Percentiles rank a stretch among this genome's conserved stretches.
Evolutionary conservation across 345 rosid genomes (phyloP).

Genomic region (Ceriops zippeliana): DNA sequence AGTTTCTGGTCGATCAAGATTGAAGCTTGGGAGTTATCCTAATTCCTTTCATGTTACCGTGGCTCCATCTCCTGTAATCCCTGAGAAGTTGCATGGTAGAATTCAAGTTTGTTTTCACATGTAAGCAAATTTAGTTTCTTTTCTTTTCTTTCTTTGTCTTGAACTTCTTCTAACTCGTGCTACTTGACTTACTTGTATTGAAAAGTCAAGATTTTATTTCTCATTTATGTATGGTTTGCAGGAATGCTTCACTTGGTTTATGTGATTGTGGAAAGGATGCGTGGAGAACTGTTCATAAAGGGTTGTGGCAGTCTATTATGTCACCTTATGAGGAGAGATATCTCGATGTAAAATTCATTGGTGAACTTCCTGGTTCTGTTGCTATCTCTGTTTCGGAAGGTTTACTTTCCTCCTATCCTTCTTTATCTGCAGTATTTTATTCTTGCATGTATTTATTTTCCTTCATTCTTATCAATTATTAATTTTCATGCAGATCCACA

Average conservation of each 20-base stretch:
- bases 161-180: background rate
- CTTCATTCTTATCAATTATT: constrained; percentile 4
- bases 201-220: background rate
- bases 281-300: constrained; percentile 71
- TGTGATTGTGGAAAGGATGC: constrained; percentile 68
- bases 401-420: constrained; percentile 15
- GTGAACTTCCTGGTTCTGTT: constrained; percentile 47
- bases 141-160: background rate
- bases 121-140: constrained; percentile 38
- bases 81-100: constrained; percentile 55
- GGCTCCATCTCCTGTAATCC: constrained; percentile 45
- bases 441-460: background rate
- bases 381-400: constrained; percentile 60
- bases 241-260: constrained; percentile 66
- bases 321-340: constrained; percentile 74
- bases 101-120: constrained; percentile 75
- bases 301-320: constrained; percentile 57
- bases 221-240: constrained; percentile 23
- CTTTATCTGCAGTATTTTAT: background rate
- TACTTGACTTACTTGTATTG: background rate
- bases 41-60: constrained; percentile 49
- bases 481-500: constrained; percentile 58
- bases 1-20: constrained; percentile 65
- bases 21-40: constrained; percentile 61
- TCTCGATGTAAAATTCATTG: constrained; percentile 62